phyloP scores from a whole-genome alignment of 2,329 filamentous ascomycete genomes.

The Penicillium olsonii region DNA sequence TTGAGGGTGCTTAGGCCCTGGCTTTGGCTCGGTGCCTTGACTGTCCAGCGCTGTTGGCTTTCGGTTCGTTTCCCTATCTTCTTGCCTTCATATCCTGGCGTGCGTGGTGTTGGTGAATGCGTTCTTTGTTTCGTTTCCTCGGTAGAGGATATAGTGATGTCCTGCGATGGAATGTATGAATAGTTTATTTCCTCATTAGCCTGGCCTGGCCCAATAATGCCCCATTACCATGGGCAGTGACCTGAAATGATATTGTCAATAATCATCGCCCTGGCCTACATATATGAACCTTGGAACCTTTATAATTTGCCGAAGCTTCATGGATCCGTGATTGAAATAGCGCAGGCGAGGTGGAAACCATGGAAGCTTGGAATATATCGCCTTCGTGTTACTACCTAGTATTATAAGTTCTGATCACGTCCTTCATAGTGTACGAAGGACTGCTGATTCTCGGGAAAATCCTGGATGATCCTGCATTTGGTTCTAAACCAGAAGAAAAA shows the following conservation, averaged over 20 bases:
- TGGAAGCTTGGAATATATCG: no score
- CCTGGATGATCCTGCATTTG: conserved; percentile 15
- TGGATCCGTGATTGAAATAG: no score
- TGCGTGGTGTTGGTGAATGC: conserved; percentile 5
- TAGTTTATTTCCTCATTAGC: conserved; percentile 10
- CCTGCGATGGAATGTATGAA: conserved; percentile 22
- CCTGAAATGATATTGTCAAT: conserved; percentile 13
- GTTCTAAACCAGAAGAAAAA: conserved; percentile 13
- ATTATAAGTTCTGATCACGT: no score
- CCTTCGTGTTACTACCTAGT: no score
- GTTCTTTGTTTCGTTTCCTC: conserved; percentile 4
- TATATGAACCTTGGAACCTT: no score
- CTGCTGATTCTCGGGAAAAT: conserved; percentile 1
- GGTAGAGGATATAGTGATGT: neutral
- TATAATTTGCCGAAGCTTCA: no score
- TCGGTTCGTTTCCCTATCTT: neutral
- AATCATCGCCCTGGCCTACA: conserved; percentile 4
- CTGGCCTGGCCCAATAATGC: neutral
- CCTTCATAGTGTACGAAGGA: no score
- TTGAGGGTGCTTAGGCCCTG: conserved; percentile 9
- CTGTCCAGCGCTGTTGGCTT: neutral
- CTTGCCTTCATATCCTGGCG: conserved; percentile 5
- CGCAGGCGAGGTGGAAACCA: neutral
- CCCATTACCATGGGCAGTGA: neutral
- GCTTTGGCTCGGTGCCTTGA: neutral